Evolutionary conservation across 345 rosid species (phyloP), one percentile per base, ranked within the genome.

Genomic region (Murraya paniculata): DNA sequence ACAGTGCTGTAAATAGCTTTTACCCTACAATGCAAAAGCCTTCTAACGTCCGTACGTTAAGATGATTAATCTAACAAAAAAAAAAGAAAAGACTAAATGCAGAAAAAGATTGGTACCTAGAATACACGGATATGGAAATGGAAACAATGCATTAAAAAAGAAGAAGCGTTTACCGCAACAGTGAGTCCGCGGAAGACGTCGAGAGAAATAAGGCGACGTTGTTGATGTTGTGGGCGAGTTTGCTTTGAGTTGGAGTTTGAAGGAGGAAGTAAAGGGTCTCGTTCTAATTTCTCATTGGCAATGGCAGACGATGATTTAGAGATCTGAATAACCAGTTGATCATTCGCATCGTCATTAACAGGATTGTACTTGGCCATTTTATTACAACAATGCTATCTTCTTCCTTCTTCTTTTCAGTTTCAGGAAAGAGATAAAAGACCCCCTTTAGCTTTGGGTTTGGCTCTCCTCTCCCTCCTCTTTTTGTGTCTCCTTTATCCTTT

Each of bases 111-210:
- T 45, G 16, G 18, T 13, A 45, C 50, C 14, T 3, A 45, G 18
- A 41, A 41, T 41, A 41, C 48, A 41, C 11, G 48, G 48, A 41
- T 3, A 13, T 45, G 18, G 50, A 45, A 45, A 45, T 5, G 50
- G 16, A 45, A 45, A 45, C 50, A 64, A 19, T 10, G 28, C 16
- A 10, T 24, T 2, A 39, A 36, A 10, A 31, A 39, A 25, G 9
- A 28, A 19, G 38, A 28, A 14, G 68, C 27, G 50, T 68, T 45
- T 86, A 89, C 92, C 84, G 83, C 90, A 77, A 91, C 91, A 27
- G 95, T 88, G 84, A 92, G 84, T 18, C 97, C 94, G 4, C 97
- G 92, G 70, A 90, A 92, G 68, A 90, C 97, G 66, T 92, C 97
- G 27, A 90, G 89, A 36, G 97, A 92, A 69, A 82, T 86, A 21